A percentile compares a stretch with the other conserved stretches of the same genome.
phyloP scores from a whole-genome alignment of 2,329 filamentous ascomycete species.

The Endothia cerciana region DNA sequence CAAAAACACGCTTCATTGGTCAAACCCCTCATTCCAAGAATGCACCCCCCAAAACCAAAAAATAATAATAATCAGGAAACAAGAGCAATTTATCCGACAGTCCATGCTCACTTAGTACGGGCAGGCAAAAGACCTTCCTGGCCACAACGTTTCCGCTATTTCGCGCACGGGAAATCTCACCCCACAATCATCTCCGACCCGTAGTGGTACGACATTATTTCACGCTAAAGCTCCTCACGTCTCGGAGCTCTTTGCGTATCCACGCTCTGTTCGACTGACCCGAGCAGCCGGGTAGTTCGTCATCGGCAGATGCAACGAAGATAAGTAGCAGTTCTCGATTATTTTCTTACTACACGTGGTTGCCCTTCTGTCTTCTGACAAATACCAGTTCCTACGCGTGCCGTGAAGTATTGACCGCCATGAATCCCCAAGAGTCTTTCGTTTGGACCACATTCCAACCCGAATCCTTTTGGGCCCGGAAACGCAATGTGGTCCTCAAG shows the following conservation, averaged over 20 bases:
- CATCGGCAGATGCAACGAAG: not conserved
- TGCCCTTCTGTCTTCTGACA: not conserved
- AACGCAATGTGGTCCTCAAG: constrained; percentile 22
- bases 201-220: no score
- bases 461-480: constrained; percentile 25
- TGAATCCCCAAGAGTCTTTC: constrained; percentile 27
- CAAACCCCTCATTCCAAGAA: no score
- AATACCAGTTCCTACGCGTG: not conserved
- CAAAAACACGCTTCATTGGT: no score
- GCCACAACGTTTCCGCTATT: no score
- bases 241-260: not conserved
- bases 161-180: constrained; percentile 2
- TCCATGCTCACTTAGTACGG: not conserved
- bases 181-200: constrained; percentile 19
- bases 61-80: no score
- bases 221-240: not conserved
- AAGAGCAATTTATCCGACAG: no score
- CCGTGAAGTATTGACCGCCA: not conserved
- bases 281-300: constrained; percentile 4
- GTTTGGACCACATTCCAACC: constrained; percentile 21
- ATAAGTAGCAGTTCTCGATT: not conserved
- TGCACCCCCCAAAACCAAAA: no score
- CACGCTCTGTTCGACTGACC: not conserved
- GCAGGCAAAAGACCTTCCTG: no score
- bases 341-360: not conserved